A percentile compares a stretch with the other conserved stretches of the same genome.
These are phyloP conservation scores for Lepidium didymum DNA, from an alignment of 345 rosid species.

Conservation along the genomic window DNA sequence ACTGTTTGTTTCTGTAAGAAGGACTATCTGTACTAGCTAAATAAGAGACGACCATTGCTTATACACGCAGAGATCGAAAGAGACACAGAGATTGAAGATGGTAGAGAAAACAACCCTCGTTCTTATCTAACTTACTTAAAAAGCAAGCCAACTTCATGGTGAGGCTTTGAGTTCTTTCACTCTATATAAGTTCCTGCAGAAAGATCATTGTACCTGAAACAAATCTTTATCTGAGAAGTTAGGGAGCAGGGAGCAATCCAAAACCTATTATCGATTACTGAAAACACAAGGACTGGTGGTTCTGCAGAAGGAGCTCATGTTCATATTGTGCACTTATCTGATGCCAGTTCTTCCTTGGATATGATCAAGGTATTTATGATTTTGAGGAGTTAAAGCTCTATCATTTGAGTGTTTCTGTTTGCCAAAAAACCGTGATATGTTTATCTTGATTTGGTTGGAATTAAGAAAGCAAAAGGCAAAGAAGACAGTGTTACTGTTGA, in stretches of 20 bases:
- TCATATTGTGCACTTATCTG: conserved; percentile 89
- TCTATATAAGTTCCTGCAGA: neutral
- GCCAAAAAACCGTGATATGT: neutral
- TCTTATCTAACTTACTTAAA: conserved; percentile 70
- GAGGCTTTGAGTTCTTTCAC: conserved; percentile 17
- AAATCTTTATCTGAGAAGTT: neutral
- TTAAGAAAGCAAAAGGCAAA: conserved; percentile 62
- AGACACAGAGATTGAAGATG: conserved; percentile 38
- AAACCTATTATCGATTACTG: conserved; percentile 58
- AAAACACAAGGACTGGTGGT: conserved; percentile 66
- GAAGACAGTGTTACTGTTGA: conserved; percentile 84
- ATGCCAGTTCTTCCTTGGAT: conserved; percentile 68
- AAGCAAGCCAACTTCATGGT: conserved; percentile 80
- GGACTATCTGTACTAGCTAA: conserved; percentile 75
- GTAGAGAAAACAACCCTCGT: conserved; percentile 39
- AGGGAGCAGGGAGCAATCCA: conserved; percentile 93
- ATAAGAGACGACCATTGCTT: conserved; percentile 78
- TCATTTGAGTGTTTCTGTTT: neutral
- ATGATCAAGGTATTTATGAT: conserved; percentile 56
- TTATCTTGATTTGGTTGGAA: neutral
- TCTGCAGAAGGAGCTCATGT: conserved; percentile 89
- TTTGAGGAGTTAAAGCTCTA: neutral
- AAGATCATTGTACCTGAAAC: neutral
- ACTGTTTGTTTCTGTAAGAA: conserved; percentile 43
- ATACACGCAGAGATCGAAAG: conserved; percentile 79